Evolutionary conservation across 371 early-diverging fungal genomes (phyloP), one percentile per base, ranked within the genome.

Genomic region (Blastocladiella emersonii): DNA sequence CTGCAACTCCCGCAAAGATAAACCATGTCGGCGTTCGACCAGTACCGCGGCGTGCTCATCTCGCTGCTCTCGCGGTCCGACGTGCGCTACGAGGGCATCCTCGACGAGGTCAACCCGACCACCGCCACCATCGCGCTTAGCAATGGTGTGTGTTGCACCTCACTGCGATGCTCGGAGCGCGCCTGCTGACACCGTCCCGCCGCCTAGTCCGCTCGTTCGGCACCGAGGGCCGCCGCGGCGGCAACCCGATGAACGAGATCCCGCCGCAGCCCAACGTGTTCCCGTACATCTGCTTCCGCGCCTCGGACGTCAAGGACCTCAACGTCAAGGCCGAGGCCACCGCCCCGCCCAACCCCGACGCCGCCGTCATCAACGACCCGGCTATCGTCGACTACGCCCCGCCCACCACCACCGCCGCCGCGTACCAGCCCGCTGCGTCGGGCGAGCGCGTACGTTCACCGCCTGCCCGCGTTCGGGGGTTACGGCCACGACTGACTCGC

Each of bases 301-400:
- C 92, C 37, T 84, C 88, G 25, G 97, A 97, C 66, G 89, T 97
- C 65, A 89, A 90, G 76, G 91, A 90, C 71, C 77, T 97, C 61
- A 87, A 90, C 65, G 93, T 96, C 34, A 17, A 10, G 12, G 19
- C 23, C 19, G 53, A 51, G 81, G 79, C 19, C 83, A 30, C 87
- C 56, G 78, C 82, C 13, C 76, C 83, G 27, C 74, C 76, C 21
- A 19, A 71, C 75, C 43, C 70, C 71, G 12, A 71, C 68, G 63
- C 79, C 83, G 17, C 81, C 76, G 19, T 86, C 8, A 89, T 89
- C 36, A 85, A 89, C 67, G 93, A 94, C 68, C 93, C 94, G 56
- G 92, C 93, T 3, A 90, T 94, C 66, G 73, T 91, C 65, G 77
- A 76, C 62, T 35, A 62, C 23, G n/a, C 3, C 8, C 39, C 65